These are phyloP conservation scores for Tetrapisispora namnaoensis DNA, from an alignment of 805 yeast species.

Conservation along the genomic window DNA sequence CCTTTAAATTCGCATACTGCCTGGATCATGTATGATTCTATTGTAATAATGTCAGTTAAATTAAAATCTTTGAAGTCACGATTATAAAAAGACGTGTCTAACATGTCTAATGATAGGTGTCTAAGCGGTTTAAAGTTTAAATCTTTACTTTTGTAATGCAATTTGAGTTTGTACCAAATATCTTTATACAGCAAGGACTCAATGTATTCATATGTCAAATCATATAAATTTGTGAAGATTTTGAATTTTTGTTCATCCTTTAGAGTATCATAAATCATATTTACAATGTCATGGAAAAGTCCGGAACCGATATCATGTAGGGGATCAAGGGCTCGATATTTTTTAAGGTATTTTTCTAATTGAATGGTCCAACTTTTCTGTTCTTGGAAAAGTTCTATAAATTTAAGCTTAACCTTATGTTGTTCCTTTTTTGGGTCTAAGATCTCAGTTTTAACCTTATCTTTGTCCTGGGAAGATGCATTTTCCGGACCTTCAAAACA, in stretches of 20 bases:
- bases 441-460: background rate
- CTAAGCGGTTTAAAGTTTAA: constrained; percentile 17
- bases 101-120: constrained; percentile 34
- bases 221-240: constrained; percentile 32
- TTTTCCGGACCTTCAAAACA: background rate
- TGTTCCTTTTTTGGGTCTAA: background rate
- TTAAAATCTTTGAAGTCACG: constrained; percentile 20
- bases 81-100: constrained; percentile 37
- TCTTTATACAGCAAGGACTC: constrained; percentile 59
- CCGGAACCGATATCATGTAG: constrained; percentile 21
- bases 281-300: background rate
- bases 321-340: constrained; percentile 18
- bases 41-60: constrained; percentile 19
- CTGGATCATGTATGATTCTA: constrained; percentile 37
- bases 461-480: background rate
- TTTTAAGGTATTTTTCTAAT: constrained; percentile 30
- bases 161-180: constrained; percentile 45
- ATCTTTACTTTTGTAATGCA: constrained; percentile 18
- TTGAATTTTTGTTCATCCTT: constrained; percentile 10
- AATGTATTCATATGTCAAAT: constrained; percentile 56
- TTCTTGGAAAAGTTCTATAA: background rate
- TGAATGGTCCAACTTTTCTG: constrained; percentile 18
- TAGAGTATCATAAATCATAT: constrained; percentile 9
- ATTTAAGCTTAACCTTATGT: background rate
- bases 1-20: constrained; percentile 47